Percentiles rank a stretch among this genome's conserved stretches.
Conservation (phyloP, 257 asterid genomes). For the Solanum corneliomulleri region DNA sequence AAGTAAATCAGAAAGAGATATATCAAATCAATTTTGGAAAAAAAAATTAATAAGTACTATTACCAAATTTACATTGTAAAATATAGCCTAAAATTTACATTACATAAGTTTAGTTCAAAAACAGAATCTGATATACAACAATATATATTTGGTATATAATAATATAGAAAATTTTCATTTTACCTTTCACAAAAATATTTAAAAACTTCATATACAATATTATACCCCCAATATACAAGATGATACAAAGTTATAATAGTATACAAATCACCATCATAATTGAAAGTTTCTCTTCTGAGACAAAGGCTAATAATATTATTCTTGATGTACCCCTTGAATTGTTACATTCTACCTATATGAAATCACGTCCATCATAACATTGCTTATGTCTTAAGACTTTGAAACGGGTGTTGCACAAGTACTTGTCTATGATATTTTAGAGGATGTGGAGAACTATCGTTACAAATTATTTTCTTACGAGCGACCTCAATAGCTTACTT, state of each 20-base stretch:
- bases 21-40: background rate
- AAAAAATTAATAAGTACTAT: background rate
- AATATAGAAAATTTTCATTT: too few species aligned
- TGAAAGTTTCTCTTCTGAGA: background rate
- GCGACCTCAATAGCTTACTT: too few species aligned
- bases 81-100: background rate
- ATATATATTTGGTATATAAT: too few species aligned
- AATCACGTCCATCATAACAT: background rate
- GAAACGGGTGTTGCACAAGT: too few species aligned
- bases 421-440: too few species aligned
- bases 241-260: background rate
- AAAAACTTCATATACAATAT: background rate
- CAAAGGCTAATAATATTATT: background rate
- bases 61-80: background rate
- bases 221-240: background rate
- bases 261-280: background rate
- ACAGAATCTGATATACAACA: background rate
- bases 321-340: background rate
- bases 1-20: background rate
- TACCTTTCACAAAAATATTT: too few species aligned
- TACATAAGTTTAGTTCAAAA: background rate
- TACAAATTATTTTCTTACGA: too few species aligned
- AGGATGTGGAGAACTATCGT: too few species aligned
- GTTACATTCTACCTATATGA: background rate
- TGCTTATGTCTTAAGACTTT: too few species aligned